These are phyloP conservation scores for Cystofilobasidium bisporidii DNA, from an alignment of 768 basidiomycete genomes.

Conservation along the genomic window DNA sequence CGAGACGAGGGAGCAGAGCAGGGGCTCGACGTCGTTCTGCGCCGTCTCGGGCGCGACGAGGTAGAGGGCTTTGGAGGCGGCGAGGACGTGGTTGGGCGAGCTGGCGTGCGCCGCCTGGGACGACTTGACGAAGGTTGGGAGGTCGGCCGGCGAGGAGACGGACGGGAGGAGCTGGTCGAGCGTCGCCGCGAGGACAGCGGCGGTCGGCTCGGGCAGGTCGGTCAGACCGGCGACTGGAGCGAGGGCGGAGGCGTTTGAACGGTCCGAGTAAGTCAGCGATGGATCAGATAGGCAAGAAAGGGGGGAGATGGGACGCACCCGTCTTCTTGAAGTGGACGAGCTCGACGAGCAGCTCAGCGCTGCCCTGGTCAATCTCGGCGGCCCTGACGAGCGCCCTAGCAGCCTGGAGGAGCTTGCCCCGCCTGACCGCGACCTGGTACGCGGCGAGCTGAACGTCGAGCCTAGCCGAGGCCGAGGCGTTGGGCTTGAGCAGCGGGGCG, in stretches of 20 bases:
- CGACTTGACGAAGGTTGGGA: slow-evolving; percentile 63
- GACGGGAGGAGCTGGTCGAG: slow-evolving; percentile 50
- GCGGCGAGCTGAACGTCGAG: slow-evolving; percentile 62
- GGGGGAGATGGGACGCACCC: slow-evolving; percentile 41
- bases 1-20: slow-evolving; percentile 48
- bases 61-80: slow-evolving; percentile 52
- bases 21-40: slow-evolving; percentile 54
- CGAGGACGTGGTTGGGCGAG: slow-evolving; percentile 51
- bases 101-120: slow-evolving; percentile 58
- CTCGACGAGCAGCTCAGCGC: slow-evolving; percentile 64
- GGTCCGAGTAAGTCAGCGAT: not conserved
- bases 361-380: slow-evolving; percentile 47
- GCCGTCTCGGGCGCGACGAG: slow-evolving; percentile 39
- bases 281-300: not conserved
- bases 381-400: slow-evolving; percentile 56
- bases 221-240: slow-evolving; percentile 45
- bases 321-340: slow-evolving; percentile 54
- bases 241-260: not conserved
- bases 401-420: slow-evolving; percentile 74
- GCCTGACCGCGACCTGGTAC: slow-evolving; percentile 73
- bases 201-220: slow-evolving; percentile 48
- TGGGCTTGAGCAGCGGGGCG: slow-evolving; percentile 52
- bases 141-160: slow-evolving; percentile 48
- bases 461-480: slow-evolving; percentile 40
- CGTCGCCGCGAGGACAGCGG: slow-evolving; percentile 47